These are phyloP conservation scores for Pichia eremophila DNA, from an alignment of 805 yeast species.

Conservation along the genomic window DNA sequence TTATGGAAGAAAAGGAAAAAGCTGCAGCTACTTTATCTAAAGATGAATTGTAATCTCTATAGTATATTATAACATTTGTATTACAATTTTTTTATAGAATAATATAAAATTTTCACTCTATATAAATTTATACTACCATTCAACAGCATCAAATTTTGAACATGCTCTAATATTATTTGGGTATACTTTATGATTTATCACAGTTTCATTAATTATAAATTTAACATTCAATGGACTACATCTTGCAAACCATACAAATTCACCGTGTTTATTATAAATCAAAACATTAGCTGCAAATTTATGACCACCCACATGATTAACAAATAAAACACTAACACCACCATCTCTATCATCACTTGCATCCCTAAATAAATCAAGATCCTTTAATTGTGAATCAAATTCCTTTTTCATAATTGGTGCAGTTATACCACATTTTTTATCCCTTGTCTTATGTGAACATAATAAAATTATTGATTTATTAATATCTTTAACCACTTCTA, in stretches of 20 bases:
- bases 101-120: background rate
- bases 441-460: constrained; percentile 88
- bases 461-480: constrained; percentile 49
- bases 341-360: constrained; percentile 61
- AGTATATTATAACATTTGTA: background rate
- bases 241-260: constrained; percentile 82
- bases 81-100: background rate
- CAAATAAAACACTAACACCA: constrained; percentile 62
- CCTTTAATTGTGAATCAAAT: constrained; percentile 63
- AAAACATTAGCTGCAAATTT: constrained; percentile 87
- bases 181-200: constrained; percentile 61
- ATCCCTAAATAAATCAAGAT: constrained; percentile 67
- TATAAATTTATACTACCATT: constrained; percentile 31
- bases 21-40: background rate
- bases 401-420: constrained; percentile 85
- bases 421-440: constrained; percentile 86
- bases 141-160: constrained; percentile 43
- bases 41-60: constrained; percentile 5
- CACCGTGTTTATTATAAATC: constrained; percentile 63
- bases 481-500: constrained; percentile 29
- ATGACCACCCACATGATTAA: constrained; percentile 94
- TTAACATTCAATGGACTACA: constrained; percentile 69
- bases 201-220: constrained; percentile 67
- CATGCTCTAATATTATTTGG: constrained; percentile 56
- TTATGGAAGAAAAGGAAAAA: constrained; percentile 7